Evolutionary conservation across 352 stramenopile species (phyloP).

Genomic region (Phytophthora ramorum): DNA sequence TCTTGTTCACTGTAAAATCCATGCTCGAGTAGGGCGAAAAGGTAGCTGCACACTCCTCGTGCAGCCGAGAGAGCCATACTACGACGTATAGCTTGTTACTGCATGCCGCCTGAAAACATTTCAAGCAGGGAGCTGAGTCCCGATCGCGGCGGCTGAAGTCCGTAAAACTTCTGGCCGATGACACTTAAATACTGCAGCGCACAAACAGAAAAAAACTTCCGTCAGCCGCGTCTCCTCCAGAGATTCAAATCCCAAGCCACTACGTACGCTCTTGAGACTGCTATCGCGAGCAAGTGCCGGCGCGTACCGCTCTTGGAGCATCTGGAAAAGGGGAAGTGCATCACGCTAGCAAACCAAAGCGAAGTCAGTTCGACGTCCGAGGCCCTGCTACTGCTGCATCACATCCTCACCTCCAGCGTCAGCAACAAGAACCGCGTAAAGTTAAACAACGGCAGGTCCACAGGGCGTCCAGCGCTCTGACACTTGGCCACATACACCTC

Average conservation of each 20-base stretch:
- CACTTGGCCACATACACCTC: constrained; percentile 67
- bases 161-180: constrained; percentile 89
- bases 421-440: constrained; percentile 86
- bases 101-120: constrained; percentile 88
- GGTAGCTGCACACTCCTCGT: neutral
- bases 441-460: constrained; percentile 84
- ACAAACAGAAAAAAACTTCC: constrained; percentile 16
- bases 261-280: constrained; percentile 81
- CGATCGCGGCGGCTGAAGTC: constrained; percentile 77
- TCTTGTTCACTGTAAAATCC: constrained; percentile 17
- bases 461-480: constrained; percentile 42
- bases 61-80: constrained; percentile 10
- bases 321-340: constrained; percentile 85
- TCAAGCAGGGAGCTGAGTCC: constrained; percentile 85
- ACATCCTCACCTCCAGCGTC: constrained; percentile 72
- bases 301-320: constrained; percentile 87
- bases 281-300: constrained; percentile 74
- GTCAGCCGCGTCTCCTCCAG: constrained; percentile 10
- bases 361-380: constrained; percentile 1
- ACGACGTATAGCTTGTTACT: constrained; percentile 26
- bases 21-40: neutral
- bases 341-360: constrained; percentile 57
- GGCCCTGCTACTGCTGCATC: neutral
- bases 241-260: neutral
- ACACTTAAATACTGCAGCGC: constrained; percentile 75